Evolutionary conservation across 306 rosid genomes (phyloP).

Genomic region (Aeschynomene evenia): DNA sequence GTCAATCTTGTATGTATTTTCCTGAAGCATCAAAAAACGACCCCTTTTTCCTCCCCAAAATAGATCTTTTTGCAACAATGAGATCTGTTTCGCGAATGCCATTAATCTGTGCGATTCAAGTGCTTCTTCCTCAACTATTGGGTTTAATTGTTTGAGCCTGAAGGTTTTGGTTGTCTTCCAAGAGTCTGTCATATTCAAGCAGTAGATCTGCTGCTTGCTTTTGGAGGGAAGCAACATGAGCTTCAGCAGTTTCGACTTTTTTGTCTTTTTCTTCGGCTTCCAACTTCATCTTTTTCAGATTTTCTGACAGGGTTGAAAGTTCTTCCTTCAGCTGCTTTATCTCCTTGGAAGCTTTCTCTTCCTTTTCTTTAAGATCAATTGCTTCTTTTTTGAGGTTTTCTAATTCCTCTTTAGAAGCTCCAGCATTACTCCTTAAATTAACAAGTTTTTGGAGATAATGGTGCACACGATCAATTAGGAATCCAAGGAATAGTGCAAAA

Average conservation of each 20-base stretch:
- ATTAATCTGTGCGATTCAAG: slow-evolving; percentile 6
- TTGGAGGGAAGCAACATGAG: slow-evolving; percentile 71
- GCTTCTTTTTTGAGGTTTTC: slow-evolving; percentile 59
- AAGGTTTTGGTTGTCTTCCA: slow-evolving; percentile 85
- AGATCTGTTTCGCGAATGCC: slow-evolving; percentile 20
- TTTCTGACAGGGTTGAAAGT: slow-evolving; percentile 41
- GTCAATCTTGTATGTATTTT: slow-evolving; percentile 22
- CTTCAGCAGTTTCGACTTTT: slow-evolving; percentile 65
- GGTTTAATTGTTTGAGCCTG: slow-evolving; percentile 57
- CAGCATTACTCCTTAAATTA: slow-evolving; percentile 44
- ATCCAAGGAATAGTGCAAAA: slow-evolving; percentile 76
- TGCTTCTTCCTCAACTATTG: slow-evolving; percentile 36
- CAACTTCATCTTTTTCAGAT: slow-evolving; percentile 62
- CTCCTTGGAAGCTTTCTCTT: slow-evolving; percentile 59
- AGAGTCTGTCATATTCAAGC: slow-evolving; percentile 74
- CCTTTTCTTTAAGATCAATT: slow-evolving; percentile 49
- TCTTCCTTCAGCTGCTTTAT: slow-evolving; percentile 52
- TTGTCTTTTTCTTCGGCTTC: slow-evolving; percentile 65
- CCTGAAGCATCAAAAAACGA: slow-evolving; percentile 15
- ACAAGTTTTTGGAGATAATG: slow-evolving; percentile 64
- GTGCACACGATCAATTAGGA: slow-evolving; percentile 69
- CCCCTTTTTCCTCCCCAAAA: not conserved
- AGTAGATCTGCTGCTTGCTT: slow-evolving; percentile 81
- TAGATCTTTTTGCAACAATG: slow-evolving; percentile 26
- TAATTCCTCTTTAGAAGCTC: slow-evolving; percentile 65